Base-by-base conservation (phyloP, 2,329 filamentous ascomycete species). In the Setomelanomma holmii region DNA sequence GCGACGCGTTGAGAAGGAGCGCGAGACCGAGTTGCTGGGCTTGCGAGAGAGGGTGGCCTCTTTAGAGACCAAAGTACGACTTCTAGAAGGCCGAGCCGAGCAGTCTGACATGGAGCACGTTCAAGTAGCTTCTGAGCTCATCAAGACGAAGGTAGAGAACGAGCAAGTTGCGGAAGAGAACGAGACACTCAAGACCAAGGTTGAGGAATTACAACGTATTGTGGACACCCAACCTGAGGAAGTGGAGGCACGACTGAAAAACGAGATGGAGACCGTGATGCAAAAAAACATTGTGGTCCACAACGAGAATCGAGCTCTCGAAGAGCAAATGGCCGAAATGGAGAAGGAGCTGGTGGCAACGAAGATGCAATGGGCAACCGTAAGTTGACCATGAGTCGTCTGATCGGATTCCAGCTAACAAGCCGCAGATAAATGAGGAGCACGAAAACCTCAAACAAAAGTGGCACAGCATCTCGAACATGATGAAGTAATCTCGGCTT, bases 331-430 rank as follows among this genome's bases (percentile, higher is more conserved):
- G 83, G 83, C 86, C 4, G 92, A 97, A 64, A 90, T 98, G 80
- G 95, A 98, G 80, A 90, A 93, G 75, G 87, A 92, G 73, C 80
- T 99, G 61, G 93, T 99, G 58, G 86, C 89, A 71, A 95, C 92
- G 1, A 99, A 99, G 83, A 89, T 99, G 90, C 86, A 86, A 68
- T 92, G 93, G 79, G 95, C 95, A 48, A 91, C 97, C 87, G 93
- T 96, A 82, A 80, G 88, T 80, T 30, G 35, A 33, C 23, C 23
- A 10, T 30, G 6, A n/a, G 30, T n/a, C n/a, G n/a, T n/a, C n/a
- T n/a, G n/a, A n/a, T n/a, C n/a, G n/a, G n/a, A n/a, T n/a, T n/a
- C n/a, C n/a, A n/a, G n/a, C n/a, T n/a, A n/a, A n/a, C n/a, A n/a
- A n/a, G n/a, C n/a, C 33, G 23, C 59, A 81, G 79, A 75, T 78